Percentiles rank a stretch among this genome's conserved stretches.
phyloP scores from a whole-genome alignment of 163 green algal genomes.

The Prototheca stagnorum region DNA sequence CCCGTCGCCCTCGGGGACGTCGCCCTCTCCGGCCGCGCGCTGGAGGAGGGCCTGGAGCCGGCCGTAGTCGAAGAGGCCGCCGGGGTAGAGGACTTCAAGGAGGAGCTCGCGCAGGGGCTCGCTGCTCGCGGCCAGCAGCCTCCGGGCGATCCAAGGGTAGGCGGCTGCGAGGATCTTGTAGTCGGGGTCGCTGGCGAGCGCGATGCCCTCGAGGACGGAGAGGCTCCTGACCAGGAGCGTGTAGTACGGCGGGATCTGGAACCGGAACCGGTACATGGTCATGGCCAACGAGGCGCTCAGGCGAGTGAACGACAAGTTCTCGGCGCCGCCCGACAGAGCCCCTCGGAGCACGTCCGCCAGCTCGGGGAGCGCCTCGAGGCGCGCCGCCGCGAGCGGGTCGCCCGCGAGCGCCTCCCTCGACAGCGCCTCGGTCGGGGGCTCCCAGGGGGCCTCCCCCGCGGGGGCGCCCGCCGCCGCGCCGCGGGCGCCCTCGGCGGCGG shows the following conservation, averaged over 20 bases:
- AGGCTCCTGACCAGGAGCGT: slow-evolving; percentile 74
- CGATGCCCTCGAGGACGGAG: slow-evolving; percentile 82
- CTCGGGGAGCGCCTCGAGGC: too few relatives aligned
- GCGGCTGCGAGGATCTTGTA: slow-evolving; percentile 82
- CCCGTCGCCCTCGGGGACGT: background rate
- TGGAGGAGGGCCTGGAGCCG: slow-evolving; percentile 60
- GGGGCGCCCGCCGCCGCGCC: too few relatives aligned
- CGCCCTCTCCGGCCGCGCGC: slow-evolving; percentile 17
- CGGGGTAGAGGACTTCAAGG: slow-evolving; percentile 57
- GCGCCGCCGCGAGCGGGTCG: background rate
- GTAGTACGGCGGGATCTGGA: slow-evolving; percentile 80
- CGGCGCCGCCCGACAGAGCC: slow-evolving; percentile 52
- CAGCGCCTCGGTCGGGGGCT: too few relatives aligned
- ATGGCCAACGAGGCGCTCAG: slow-evolving; percentile 45
- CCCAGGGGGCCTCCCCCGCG: too few relatives aligned
- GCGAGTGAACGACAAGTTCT: slow-evolving; percentile 60
- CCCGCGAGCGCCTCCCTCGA: background rate
- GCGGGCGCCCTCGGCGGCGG: background rate
- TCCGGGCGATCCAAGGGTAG: slow-evolving; percentile 72
- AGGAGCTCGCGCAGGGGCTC: slow-evolving; percentile 55
- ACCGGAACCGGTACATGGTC: slow-evolving; percentile 54
- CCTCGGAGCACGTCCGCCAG: slow-evolving; percentile 57
- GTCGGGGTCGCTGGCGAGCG: slow-evolving; percentile 57
- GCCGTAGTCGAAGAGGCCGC: slow-evolving; percentile 32
- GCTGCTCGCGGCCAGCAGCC: slow-evolving; percentile 57